Evolutionary conservation across 169 alveolate genomes (phyloP), one percentile per base, ranked within the genome.

Genomic region (Toxoplasma gondii): DNA sequence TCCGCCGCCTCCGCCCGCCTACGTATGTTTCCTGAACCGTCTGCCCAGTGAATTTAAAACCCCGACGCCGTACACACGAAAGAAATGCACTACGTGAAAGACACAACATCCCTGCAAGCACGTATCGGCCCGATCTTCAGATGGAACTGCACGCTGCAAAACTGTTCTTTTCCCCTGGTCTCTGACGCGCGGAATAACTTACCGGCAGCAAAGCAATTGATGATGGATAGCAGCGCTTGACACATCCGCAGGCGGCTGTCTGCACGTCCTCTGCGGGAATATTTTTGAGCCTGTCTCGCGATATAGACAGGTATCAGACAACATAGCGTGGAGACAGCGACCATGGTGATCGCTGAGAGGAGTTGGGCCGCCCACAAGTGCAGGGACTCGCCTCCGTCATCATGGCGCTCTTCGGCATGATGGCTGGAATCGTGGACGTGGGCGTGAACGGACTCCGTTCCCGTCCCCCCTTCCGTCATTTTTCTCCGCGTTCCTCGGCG

Each of bases 191-290:
- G n/a, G 1, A 12, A 12, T 64, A 16, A 64, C 90, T 82, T 17
- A 82, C 90, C 90, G 9, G 90, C 90, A 17, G 90, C 90, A 31
- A 82, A 82, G 90, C 90, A 82, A 24, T 82, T 82, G 90, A 82
- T 41, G 90, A 82, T 17, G 54, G 90, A 82, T 5, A 82, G 90
- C 34, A 44, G 53, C n/a, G 90, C n/a, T 67, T 82, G 53, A 27
- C 38, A 43, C 36, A 82, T 10, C 10, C n/a, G 67, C 19, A 7
- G 39, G 44, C 41, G n/a, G 41, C 44, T 24, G 86, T 31, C 45
- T 16, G 4, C 43, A 10, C 67, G 38, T 12, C 64, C 64, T 43
- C 29, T 38, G 69, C 67, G 53, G 31, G 67, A 17, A 16, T 82
- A 67, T 43, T 82, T 82, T 67, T 36, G 53, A 24, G 90, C 90